These are phyloP conservation scores for Macrolepiota dolichaula DNA, from an alignment of 768 basidiomycete species.

Conservation along the genomic window DNA sequence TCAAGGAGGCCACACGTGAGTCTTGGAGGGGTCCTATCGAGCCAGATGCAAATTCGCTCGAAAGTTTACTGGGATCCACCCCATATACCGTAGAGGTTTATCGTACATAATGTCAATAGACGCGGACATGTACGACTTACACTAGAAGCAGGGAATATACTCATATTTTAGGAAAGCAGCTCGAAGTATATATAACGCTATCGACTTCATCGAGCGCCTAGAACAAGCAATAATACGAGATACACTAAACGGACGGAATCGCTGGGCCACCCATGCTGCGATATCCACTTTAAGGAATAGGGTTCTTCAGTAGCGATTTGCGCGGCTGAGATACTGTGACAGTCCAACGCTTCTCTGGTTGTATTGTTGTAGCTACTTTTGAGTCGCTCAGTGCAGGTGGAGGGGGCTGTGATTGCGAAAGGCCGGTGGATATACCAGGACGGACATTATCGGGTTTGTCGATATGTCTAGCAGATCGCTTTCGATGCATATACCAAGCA, in stretches of 20 bases:
- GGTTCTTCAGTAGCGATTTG: not conserved
- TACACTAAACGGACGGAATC: not conserved
- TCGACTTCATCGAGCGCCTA: no score
- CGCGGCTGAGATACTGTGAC: not conserved
- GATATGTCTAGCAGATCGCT: not conserved
- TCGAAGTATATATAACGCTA: no score
- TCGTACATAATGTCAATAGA: no score
- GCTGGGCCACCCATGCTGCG: not conserved
- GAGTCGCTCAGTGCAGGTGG: not conserved
- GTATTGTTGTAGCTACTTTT: not conserved
- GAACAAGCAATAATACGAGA: no score
- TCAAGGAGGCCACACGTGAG: no score
- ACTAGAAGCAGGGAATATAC: no score
- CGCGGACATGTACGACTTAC: no score
- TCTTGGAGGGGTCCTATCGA: no score
- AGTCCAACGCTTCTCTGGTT: not conserved
- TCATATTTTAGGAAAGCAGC: no score
- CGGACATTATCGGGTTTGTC: not conserved
- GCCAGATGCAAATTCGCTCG: no score
- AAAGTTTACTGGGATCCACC: no score
- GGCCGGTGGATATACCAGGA: not conserved
- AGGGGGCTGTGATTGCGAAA: not conserved
- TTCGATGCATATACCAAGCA: not conserved
- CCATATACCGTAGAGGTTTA: no score
- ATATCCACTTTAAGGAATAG: not conserved